Base-by-base conservation (phyloP, 129 eudicot species). In the Cynara cardunculus region DNA sequence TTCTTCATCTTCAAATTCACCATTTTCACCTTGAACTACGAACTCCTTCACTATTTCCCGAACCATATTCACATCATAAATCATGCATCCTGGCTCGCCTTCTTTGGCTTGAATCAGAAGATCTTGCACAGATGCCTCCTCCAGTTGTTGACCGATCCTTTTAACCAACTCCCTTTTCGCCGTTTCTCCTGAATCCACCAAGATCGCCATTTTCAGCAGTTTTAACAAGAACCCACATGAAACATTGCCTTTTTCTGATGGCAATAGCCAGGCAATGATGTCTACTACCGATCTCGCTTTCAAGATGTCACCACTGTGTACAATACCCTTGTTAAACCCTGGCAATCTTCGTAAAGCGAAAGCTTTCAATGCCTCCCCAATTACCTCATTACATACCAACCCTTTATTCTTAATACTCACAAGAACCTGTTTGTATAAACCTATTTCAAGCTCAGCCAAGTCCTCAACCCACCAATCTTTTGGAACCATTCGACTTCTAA, bases 401-500 rank as follows among this genome's bases (percentile, higher is more conserved):
- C 86, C 90, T 83, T 89, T 95, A 76, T 59, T 88, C 46, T 82
- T 92, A 41, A 95, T 92, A 75, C 83, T 84, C 41, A 81, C 72
- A 3, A 95, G 87, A 53, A 92, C 97, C 68, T 86, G 90, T 78
- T 85, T 91, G 65, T 87, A 92, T 39, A 87, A 84, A 76, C 91
- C 97, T 25, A 87, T 84, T 73, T 91, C 97, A 62, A 95, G 94
- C 78, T 95, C 99, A 84, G 93, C 89, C 75, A 95, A 81, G 77
- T 95, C 99, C 89, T 92, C 97, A 72, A 89, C 97, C 99, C 99
- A 95, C 99, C 99, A 95, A 84, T 95, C 97, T 37, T 82, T 88
- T 4, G 99, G 99, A 49, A 95, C 93, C 80, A 81, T 85, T 61
- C 92, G 87, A 79, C 41, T 86, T 78, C 95, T 79, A 61, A 90